Base-by-base conservation (phyloP, 176 grass and related monocot genomes). In the Melocanna baccifera region DNA sequence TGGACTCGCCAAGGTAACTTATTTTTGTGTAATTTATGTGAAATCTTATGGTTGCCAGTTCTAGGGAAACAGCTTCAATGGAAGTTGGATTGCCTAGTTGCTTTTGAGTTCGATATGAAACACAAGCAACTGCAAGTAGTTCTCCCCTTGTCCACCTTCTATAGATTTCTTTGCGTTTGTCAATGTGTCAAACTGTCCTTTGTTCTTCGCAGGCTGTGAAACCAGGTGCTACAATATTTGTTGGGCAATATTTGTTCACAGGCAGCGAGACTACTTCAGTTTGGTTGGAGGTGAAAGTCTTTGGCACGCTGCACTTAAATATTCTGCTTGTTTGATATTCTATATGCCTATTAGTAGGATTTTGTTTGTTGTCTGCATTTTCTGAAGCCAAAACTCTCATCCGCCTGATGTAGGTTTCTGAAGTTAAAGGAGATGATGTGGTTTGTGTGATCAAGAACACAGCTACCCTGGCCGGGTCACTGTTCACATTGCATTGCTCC, bases 161-260 rank as follows among this genome's bases (percentile, higher is more conserved):
- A 7, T 37, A 50, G 7, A 16, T 50, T 14, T 29, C 40, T 46
- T 20, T 62, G 29, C 6, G 4, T 25, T 66, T 71, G 23, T 20
- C 26, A 26, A 13, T 10, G 23, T 76, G 51, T 7, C 5, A 56
- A 59, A 23, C 9, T 59, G 9, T 12, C n/a, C 19, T 20, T 9
- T 62, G 23, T 78, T 42, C 55, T 22, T 81, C 84, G 77, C 88
- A 96, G 97, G 90, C 93, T 65, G 71, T 99, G 73, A 99, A 87
- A 46, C 93, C 91, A 45, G 93, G 93, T 48, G 97, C 85, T 73
- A 94, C 97, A 4, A 99, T 99, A 89, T 99, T 99, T 79, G 92
- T 99, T 19, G 97, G 97, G 1, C 97, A 99, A 76, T 99, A 99
- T 59, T 86, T 99, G 88, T 99, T 99, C 88, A 99, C 97, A n/a